A percentile compares a stretch with the other conserved stretches of the same genome.
Evolutionary conservation across 805 yeast genomes (phyloP).

Genomic region (Candida dajiaensis): DNA sequence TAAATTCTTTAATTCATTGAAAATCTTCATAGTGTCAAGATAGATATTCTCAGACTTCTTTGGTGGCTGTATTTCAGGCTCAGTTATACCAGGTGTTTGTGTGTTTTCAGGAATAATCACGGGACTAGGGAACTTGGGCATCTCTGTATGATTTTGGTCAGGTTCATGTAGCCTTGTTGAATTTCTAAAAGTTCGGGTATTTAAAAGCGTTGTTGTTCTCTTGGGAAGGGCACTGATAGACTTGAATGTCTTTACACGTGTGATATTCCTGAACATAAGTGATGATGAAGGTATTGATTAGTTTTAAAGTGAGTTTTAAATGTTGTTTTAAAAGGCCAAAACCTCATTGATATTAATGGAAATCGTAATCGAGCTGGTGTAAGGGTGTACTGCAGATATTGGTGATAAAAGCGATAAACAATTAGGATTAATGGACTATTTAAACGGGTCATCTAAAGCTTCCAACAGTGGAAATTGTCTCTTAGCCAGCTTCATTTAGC

Average conservation of each 20-base stretch:
- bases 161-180: background rate
- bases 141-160: background rate
- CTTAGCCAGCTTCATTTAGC: no score
- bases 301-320: background rate
- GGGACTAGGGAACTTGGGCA: background rate
- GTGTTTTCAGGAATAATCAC: background rate
- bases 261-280: background rate
- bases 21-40: slow-evolving; percentile 62
- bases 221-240: background rate
- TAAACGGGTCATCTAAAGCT: no score
- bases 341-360: background rate
- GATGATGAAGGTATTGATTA: background rate
- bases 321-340: no score
- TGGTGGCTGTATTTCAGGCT: background rate
- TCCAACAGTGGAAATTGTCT: no score
- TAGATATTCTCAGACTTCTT: slow-evolving; percentile 7
- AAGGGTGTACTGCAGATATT: background rate
- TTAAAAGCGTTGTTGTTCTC: background rate
- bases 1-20: slow-evolving; percentile 41
- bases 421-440: no score
- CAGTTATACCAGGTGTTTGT: background rate
- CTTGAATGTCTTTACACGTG: background rate
- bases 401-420: no score
- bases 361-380: background rate
- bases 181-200: background rate